Percentiles rank a stretch among this genome's conserved stretches.
These are phyloP conservation scores for Castanea crenata DNA, from an alignment of 306 rosid genomes.

Conservation along the genomic window DNA sequence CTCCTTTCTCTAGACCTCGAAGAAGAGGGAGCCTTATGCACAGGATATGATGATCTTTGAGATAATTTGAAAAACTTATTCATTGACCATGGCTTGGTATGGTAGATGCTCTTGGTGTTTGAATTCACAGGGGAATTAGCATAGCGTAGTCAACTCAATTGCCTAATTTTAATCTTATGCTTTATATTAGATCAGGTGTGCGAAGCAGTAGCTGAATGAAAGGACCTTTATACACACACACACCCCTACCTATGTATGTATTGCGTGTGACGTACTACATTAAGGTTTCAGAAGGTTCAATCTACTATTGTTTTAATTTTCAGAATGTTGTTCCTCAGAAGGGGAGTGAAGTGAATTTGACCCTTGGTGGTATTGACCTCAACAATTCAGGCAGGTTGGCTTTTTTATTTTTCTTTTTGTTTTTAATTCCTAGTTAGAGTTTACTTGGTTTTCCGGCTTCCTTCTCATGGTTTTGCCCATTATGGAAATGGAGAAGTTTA, in stretches of 20 bases:
- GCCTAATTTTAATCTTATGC: neutral
- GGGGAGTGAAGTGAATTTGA: conserved; percentile 91
- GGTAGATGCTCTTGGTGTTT: neutral
- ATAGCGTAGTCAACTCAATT: neutral
- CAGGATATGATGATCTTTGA: neutral
- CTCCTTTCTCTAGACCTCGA: neutral
- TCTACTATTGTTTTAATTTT: conserved; percentile 8
- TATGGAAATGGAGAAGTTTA: conserved; percentile 21
- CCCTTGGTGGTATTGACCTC: conserved; percentile 99
- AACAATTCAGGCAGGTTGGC: conserved; percentile 99
- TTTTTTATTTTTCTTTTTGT: conserved; percentile 10
- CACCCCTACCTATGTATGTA: neutral
- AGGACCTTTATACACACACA: neutral
- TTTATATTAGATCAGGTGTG: neutral
- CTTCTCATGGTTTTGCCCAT: conserved; percentile 8
- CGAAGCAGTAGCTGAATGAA: neutral
- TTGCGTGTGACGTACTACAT: neutral
- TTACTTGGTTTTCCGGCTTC: conserved; percentile 9
- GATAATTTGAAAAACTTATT: neutral
- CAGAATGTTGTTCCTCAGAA: conserved; percentile 71
- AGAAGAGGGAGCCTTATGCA: no score
- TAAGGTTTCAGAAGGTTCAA: neutral
- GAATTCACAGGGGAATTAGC: neutral
- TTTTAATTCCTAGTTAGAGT: conserved; percentile 18
- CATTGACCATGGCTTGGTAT: neutral